Evolutionary conservation across 2,329 filamentous ascomycete species (phyloP).

Genomic region (Hypoxylon sp.): DNA sequence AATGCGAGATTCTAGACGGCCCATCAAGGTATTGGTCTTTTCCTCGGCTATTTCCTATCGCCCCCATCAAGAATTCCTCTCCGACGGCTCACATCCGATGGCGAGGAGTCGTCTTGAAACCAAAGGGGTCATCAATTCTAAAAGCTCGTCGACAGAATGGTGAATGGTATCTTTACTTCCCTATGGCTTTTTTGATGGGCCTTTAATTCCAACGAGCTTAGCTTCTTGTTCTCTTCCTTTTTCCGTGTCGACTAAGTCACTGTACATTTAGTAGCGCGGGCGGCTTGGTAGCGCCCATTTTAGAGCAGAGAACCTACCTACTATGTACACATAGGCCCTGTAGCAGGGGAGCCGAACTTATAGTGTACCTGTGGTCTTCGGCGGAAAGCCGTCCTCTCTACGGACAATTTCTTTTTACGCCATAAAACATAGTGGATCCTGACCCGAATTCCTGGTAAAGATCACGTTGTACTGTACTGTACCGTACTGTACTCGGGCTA

Average conservation of each 20-base stretch:
- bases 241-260: background rate
- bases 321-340: constrained; percentile 9
- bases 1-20: background rate
- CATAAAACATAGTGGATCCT: constrained; percentile 28
- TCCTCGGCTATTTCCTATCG: constrained; percentile 13
- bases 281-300: constrained; percentile 24
- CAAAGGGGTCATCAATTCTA: background rate
- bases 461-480: constrained; percentile 7
- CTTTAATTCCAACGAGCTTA: constrained; percentile 11
- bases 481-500: constrained; percentile 11
- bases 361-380: too few relatives aligned
- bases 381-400: constrained; percentile 1
- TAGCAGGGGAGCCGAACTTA: background rate
- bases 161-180: background rate
- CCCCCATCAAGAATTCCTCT: background rate
- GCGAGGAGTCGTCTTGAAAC: background rate
- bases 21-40: constrained; percentile 14
- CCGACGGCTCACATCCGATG: constrained; percentile 13
- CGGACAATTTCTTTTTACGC: constrained; percentile 36
- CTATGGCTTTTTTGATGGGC: background rate
- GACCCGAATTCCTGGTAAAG: constrained; percentile 37
- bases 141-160: background rate
- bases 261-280: constrained; percentile 22
- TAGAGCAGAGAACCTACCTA: constrained; percentile 13
- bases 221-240: constrained; percentile 1